phyloP scores from a whole-genome alignment of 805 yeast species.

The Suhomyces vadensis region DNA sequence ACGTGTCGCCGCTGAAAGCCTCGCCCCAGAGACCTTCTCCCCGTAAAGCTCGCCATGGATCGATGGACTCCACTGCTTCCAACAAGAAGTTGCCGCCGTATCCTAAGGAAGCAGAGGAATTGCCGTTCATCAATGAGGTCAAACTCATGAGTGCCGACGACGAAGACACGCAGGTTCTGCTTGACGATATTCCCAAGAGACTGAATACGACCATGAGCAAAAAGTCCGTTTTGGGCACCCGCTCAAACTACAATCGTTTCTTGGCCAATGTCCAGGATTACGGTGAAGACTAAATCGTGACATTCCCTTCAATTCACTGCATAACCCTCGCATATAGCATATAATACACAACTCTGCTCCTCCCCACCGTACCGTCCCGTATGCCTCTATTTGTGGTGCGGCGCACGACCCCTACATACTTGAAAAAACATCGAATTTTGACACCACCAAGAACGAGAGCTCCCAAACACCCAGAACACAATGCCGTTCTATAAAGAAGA shows the following conservation, averaged over 20 bases:
- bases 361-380: no score
- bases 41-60: slow-evolving; percentile 5
- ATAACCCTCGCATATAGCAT: not conserved
- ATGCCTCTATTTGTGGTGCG: no score
- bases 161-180: slow-evolving; percentile 4
- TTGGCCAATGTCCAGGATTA: slow-evolving; percentile 28
- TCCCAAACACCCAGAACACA: not conserved
- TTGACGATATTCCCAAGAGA: slow-evolving; percentile 16
- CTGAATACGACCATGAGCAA: slow-evolving; percentile 34
- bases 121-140: slow-evolving; percentile 40
- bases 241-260: slow-evolving; percentile 39
- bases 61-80: slow-evolving; percentile 6
- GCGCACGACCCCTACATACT: not conserved
- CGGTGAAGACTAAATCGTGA: slow-evolving; percentile 8
- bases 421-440: not conserved
- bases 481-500: slow-evolving; percentile 50
- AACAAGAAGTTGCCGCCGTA: slow-evolving; percentile 20
- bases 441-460: not conserved
- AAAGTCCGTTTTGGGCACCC: slow-evolving; percentile 40
- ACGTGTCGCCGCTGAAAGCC: not conserved
- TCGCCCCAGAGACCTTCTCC: slow-evolving; percentile 6
- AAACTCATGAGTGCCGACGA: slow-evolving; percentile 21
- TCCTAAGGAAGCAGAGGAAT: slow-evolving; percentile 27
- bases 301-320: not conserved
- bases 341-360: no score